phyloP scores from a whole-genome alignment of 768 basidiomycete genomes.

The Lactarius deliciosus region DNA sequence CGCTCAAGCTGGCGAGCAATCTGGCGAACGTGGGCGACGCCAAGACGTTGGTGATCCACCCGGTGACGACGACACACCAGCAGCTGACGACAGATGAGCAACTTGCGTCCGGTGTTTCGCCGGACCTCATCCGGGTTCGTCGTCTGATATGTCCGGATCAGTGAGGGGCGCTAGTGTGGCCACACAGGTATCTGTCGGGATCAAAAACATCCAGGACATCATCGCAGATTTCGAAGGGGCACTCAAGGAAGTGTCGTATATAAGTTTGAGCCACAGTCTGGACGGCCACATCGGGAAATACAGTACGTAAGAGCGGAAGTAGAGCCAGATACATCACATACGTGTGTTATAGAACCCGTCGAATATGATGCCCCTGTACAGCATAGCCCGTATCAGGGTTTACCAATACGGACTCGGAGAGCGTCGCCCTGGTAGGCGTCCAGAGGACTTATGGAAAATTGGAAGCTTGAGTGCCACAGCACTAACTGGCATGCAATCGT shows the following conservation, averaged over 20 bases:
- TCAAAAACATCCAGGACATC: constrained; percentile 45
- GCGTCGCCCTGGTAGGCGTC: background rate
- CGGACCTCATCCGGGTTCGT: constrained; percentile 70
- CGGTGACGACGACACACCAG: constrained; percentile 74
- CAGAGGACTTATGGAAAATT: background rate
- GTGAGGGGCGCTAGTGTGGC: background rate
- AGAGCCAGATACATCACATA: background rate
- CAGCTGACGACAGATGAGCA: constrained; percentile 65
- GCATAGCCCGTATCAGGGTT: background rate
- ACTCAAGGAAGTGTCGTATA: constrained; percentile 35
- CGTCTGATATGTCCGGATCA: background rate
- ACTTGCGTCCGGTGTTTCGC: constrained; percentile 63
- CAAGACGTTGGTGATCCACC: constrained; percentile 81
- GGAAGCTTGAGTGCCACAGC: background rate
- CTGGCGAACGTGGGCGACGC: constrained; percentile 76
- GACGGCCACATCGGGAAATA: background rate
- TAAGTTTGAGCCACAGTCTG: background rate
- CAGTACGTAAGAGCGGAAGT: background rate
- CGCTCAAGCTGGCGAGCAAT: constrained; percentile 65
- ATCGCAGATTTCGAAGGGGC: constrained; percentile 45
- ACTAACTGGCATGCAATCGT: background rate
- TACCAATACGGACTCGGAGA: background rate
- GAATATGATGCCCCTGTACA: background rate
- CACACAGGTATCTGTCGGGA: constrained; percentile 43
- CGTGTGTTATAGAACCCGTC: background rate